A percentile compares a stretch with the other conserved stretches of the same genome.
phyloP scores from a whole-genome alignment of 805 yeast species.

The Lipomyces chichibuensis region DNA sequence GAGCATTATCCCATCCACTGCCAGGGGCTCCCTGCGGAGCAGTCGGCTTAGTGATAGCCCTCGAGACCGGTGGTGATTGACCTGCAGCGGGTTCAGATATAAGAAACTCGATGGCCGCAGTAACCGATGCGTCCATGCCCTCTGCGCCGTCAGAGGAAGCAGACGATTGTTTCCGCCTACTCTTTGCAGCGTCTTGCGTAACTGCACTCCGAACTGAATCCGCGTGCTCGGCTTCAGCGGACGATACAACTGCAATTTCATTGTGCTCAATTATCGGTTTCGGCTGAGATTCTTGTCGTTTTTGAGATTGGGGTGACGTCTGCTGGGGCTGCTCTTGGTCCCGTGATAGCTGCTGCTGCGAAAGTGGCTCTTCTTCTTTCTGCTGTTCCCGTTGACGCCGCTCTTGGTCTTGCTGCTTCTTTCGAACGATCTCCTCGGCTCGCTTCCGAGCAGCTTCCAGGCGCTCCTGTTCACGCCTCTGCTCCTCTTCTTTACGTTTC shows the following conservation, averaged over 20 bases:
- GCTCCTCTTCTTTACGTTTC: conserved; percentile 45
- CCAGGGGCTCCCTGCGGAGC: background rate
- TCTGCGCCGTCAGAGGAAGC: conserved; percentile 27
- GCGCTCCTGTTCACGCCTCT: conserved; percentile 39
- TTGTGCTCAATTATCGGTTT: background rate
- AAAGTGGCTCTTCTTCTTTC: too few relatives aligned
- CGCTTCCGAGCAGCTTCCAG: conserved; percentile 40
- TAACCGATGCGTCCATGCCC: conserved; percentile 29
- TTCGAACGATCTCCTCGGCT: conserved; percentile 41
- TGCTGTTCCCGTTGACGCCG: conserved; percentile 4
- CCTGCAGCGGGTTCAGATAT: conserved; percentile 28
- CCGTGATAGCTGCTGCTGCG: background rate
- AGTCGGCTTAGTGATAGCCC: conserved; percentile 17
- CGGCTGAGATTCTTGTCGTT: background rate
- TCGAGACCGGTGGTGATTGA: conserved; percentile 28
- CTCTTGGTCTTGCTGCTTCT: conserved; percentile 35
- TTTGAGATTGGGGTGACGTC: background rate
- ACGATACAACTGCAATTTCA: background rate
- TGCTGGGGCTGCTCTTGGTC: background rate
- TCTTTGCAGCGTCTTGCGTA: conserved; percentile 1
- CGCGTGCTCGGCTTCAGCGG: background rate
- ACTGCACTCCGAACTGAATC: background rate
- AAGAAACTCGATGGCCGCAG: conserved; percentile 33
- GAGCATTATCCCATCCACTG: conserved; percentile 21
- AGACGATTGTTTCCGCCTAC: conserved; percentile 22